Conservation (phyloP, 2,329 filamentous ascomycete species). For the Colletotrichum euphorbiae region DNA sequence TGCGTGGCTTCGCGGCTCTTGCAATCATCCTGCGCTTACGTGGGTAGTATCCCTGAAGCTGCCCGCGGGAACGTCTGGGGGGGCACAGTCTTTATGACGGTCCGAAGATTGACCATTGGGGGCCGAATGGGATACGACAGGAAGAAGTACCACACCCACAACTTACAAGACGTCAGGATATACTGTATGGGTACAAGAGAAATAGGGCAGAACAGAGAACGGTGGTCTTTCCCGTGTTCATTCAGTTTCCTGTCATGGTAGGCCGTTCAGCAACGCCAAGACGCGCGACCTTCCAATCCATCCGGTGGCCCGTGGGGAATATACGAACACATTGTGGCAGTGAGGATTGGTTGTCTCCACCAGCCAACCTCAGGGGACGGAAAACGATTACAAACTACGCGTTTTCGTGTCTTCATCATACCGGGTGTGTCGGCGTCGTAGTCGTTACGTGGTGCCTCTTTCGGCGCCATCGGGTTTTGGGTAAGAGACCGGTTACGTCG, state of each 20-base stretch:
- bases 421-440: no score
- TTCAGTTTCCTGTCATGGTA: background rate
- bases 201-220: no score
- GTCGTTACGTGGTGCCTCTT: no score
- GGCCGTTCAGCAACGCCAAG: background rate
- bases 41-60: no score
- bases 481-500: no score
- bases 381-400: background rate
- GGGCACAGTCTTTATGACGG: background rate
- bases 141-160: background rate
- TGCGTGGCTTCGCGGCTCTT: conserved; percentile 23
- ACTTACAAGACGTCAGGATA: background rate
- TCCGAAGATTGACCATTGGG: background rate
- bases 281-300: background rate
- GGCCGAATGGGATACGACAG: background rate
- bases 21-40: conserved; percentile 11
- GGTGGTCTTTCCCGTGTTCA: no score
- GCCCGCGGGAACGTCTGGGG: background rate
- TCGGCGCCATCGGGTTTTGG: no score
- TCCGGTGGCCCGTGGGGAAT: conserved; percentile 10
- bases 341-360: conserved; percentile 23
- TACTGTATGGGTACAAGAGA: no score
- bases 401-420: background rate
- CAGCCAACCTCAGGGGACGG: background rate
- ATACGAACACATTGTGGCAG: conserved; percentile 23